phyloP scores from a whole-genome alignment of 495 filamentous ascomycete species.

The Hyaloscypha finlandica region DNA sequence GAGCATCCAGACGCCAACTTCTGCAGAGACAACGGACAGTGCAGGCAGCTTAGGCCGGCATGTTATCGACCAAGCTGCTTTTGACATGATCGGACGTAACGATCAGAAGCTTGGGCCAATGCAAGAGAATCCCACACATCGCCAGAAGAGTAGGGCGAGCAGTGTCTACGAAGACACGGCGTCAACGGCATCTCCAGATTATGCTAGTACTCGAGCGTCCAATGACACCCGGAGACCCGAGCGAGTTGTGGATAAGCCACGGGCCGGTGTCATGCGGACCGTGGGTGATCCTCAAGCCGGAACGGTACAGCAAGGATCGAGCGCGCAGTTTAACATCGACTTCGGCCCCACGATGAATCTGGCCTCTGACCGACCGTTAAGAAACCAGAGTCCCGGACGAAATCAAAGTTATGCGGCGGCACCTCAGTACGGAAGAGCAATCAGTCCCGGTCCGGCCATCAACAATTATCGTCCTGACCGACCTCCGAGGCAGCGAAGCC shows the following conservation, averaged over 20 bases:
- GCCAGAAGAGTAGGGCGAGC: constrained; percentile 40
- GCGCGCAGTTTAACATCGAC: constrained; percentile 59
- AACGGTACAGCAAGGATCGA: background rate
- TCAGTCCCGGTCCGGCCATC: constrained; percentile 25
- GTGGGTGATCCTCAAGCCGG: constrained; percentile 53
- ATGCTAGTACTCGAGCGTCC: constrained; percentile 70
- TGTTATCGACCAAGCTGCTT: constrained; percentile 64
- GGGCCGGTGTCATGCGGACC: constrained; percentile 81
- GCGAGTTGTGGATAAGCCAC: constrained; percentile 62
- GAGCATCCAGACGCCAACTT: constrained; percentile 38
- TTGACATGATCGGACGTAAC: constrained; percentile 46
- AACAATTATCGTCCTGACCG: constrained; percentile 17
- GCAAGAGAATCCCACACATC: constrained; percentile 28
- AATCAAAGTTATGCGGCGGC: constrained; percentile 12
- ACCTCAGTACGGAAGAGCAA: constrained; percentile 11
- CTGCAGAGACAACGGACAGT: constrained; percentile 47
- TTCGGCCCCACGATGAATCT: constrained; percentile 86
- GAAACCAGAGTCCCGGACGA: constrained; percentile 29
- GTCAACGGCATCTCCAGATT: constrained; percentile 53
- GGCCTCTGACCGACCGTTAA: constrained; percentile 35
- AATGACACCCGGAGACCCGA: constrained; percentile 53
- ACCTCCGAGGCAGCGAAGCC: constrained; percentile 5
- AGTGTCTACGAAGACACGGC: constrained; percentile 51
- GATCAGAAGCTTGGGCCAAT: constrained; percentile 6
- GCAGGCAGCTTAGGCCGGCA: constrained; percentile 64